These are phyloP conservation scores for Lactarius evosmus DNA, from an alignment of 768 basidiomycete species.

Conservation along the genomic window DNA sequence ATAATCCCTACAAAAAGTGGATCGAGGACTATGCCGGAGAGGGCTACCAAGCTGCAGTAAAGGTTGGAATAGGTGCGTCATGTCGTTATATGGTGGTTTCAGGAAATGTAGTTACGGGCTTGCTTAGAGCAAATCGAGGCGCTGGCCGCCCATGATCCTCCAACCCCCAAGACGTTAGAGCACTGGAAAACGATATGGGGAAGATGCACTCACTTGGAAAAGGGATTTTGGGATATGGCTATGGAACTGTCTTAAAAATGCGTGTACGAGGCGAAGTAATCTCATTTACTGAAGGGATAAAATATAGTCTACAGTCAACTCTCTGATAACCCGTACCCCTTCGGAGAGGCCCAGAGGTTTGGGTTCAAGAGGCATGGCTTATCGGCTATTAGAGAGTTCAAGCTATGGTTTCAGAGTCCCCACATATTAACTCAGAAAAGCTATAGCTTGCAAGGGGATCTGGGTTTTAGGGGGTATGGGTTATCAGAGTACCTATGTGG, in stretches of 20 bases:
- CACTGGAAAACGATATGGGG: conserved; percentile 75
- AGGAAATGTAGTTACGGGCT: conserved; percentile 11
- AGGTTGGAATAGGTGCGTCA: conserved; percentile 63
- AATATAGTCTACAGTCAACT: background rate
- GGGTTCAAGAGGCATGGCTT: too few relatives aligned
- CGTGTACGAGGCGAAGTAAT: background rate
- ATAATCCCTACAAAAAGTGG: conserved; percentile 74
- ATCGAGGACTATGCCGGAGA: conserved; percentile 77
- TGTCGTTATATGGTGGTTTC: background rate
- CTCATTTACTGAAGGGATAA: background rate
- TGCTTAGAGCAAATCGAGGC: conserved; percentile 68
- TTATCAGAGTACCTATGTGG: too few relatives aligned
- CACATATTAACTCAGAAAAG: too few relatives aligned
- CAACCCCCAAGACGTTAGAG: conserved; percentile 53
- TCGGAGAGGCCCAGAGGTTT: too few relatives aligned
- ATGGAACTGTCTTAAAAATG: conserved; percentile 25
- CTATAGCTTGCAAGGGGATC: too few relatives aligned
- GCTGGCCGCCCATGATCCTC: conserved; percentile 57
- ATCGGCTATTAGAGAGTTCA: too few relatives aligned
- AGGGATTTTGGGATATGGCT: conserved; percentile 83
- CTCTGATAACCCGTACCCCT: too few relatives aligned
- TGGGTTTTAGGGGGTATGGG: too few relatives aligned
- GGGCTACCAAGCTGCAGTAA: conserved; percentile 69
- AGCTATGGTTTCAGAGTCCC: too few relatives aligned
- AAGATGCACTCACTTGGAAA: conserved; percentile 73